Evolutionary conservation across 1,284 basidiomycete genomes (phyloP), one percentile per base, ranked within the genome.

Genomic region (Waitea zeae): DNA sequence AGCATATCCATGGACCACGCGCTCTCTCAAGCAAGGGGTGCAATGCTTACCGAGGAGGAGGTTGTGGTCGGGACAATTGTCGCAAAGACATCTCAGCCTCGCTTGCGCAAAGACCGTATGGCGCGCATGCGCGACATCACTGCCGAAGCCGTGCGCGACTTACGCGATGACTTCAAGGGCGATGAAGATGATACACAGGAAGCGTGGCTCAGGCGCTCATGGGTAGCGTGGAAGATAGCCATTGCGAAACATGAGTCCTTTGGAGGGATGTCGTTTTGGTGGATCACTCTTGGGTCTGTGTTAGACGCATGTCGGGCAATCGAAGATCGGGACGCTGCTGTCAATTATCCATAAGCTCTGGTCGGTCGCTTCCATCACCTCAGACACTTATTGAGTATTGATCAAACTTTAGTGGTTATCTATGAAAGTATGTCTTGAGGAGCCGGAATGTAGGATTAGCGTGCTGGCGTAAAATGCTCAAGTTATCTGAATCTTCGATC

Each of bases 11-110:
- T 57, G 11, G n/a, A n/a, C n/a, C 54, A 67, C 44, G 61, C 62
- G 2, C 49, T 75, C 2, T 66, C 63, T 12, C 53, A 54, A 27
- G 42, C 48, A 5, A 57, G 54, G 20, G 48, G 48, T 3, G 53
- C 58, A 0, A 55, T 60, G 42, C 50, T 77, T 3, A 63, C 65
- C 3, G 71, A 79, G 44, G 71, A 67, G 43, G 73, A 78, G 47
- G 70, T 60, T 0, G 50, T 72, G 3, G 50, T 75, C 14, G 73
- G 74, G 1, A 74, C 72, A 0, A 76, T 77, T 38, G 56, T 66
- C 0, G 67, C 67, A 18, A 70, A 71, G 39, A 66, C 58, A 6
- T 64, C 68, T 0, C 67, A 73, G 40, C 62, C 63, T n/a, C 56
- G 66, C 4, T 61, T 55, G 40, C 58, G 70, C 29, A 58, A 54